A percentile compares a stretch with the other conserved stretches of the same genome.
phyloP scores from a whole-genome alignment of 2,329 filamentous ascomycete species.

The Westerdykella aurantiaca region DNA sequence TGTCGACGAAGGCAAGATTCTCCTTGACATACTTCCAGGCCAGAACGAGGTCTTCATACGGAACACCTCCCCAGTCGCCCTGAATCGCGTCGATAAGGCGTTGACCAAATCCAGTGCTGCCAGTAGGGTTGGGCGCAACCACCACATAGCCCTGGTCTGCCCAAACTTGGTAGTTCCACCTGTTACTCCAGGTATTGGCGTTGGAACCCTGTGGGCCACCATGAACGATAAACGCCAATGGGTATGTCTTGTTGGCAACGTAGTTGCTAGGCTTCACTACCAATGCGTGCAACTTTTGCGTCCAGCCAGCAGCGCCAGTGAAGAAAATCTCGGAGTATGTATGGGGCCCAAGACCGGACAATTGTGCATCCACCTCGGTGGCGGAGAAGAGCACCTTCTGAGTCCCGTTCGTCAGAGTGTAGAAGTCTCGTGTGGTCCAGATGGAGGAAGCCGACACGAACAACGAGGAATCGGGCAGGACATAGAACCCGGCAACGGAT shows the following conservation, averaged over 20 bases:
- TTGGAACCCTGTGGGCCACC: constrained; percentile 75
- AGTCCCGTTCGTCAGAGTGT: constrained; percentile 21
- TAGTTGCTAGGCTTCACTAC: constrained; percentile 61
- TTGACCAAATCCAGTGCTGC: constrained; percentile 79
- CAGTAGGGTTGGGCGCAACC: constrained; percentile 76
- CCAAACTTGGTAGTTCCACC: constrained; percentile 82
- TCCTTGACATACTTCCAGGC: constrained; percentile 68
- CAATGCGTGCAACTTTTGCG: constrained; percentile 61
- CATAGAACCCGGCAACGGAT: constrained; percentile 43
- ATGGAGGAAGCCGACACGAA: constrained; percentile 26
- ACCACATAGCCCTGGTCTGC: constrained; percentile 84
- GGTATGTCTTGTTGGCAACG: constrained; percentile 65
- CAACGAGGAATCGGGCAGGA: constrained; percentile 54
- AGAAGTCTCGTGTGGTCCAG: constrained; percentile 32
- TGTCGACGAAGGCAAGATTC: constrained; percentile 63
- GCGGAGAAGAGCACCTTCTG: constrained; percentile 52
- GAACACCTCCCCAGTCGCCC: constrained; percentile 77
- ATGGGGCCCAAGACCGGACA: constrained; percentile 57
- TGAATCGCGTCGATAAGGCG: constrained; percentile 69
- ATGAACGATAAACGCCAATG: constrained; percentile 72
- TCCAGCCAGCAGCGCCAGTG: constrained; percentile 51
- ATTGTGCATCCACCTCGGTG: constrained; percentile 56
- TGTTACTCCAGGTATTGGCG: constrained; percentile 68
- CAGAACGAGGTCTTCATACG: constrained; percentile 76
- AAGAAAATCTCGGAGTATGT: constrained; percentile 69